Base-by-base conservation (phyloP, 345 rosid species). In the Rhodomyrtus tomentosa region DNA sequence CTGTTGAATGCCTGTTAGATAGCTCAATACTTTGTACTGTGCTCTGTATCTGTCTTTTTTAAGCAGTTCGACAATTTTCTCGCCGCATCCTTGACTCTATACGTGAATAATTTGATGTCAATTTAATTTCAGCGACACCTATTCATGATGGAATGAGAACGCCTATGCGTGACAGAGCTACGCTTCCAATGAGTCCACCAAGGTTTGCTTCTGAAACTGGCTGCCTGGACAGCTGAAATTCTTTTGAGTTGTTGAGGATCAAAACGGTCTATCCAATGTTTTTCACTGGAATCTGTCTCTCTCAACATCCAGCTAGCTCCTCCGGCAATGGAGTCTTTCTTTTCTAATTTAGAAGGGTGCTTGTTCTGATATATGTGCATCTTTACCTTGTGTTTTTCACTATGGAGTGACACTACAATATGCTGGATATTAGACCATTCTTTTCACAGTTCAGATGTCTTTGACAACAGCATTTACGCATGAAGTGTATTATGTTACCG, bases 171-270 rank as follows among this genome's bases (percentile, higher is more conserved):
- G 98, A 93, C 86, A 92, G 96, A 84, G 99, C 98, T 51, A 95
- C 98, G 98, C 96, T 95, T 92, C 98, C 98, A 11, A 95, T 95
- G 98, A 95, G 99, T 89, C 99, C 99, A 86, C 97, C 93, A 18
- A 93, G 98, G 99, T 95, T 62, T 83, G 89, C 83, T 74, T 56
- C 79, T 84, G 73, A 84, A 88, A 53, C 83, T 79, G 40, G 15
- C 42, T 85, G 59, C 58, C 51, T 18, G 81, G 50, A 50, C 36
- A 45, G 40, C 84, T 55, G 10, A 11, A 27, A 12, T 54, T 79
- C 10, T 40, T 52, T 36, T 25, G 11, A 32, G 25, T 25, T n/a
- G 13, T 49, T 81, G 52, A 49, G 15, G 54, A 81, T 18, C 54
- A 27, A 50, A 27, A 27, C 27, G 58, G 54, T 6, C 25, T 11